Base-by-base conservation (phyloP, 2,329 filamentous ascomycete species). In the Botryosphaeria dothidea region DNA sequence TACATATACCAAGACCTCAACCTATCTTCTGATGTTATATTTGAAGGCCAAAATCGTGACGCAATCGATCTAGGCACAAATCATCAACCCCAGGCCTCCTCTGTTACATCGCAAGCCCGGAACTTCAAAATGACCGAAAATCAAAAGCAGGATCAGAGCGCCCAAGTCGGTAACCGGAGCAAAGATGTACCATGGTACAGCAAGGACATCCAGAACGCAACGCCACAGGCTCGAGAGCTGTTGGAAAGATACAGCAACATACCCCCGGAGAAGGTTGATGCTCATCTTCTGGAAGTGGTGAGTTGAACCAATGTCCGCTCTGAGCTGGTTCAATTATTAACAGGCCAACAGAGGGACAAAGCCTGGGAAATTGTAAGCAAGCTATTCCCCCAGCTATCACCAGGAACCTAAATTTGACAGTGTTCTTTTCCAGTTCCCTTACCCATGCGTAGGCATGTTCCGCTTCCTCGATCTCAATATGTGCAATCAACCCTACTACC, bases 181-280 rank as follows among this genome's bases (percentile, higher is more conserved):
- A 71, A 71, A 29, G 65, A 70, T 15, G 62, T 69, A n/a, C 71
- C 72, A 4, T 78, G 72, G 74, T 76, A 72, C 49, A 67, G 68
- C n/a, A 70, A 70, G n/a, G 69, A 76, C 5, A 43, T 75, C 4
- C 66, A 68, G 17, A 68, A 75, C 13, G 66, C 79, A 2, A 69
- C 70, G 27, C 70, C 73, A 13, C 68, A 67, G 17, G 73, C 76
- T 2, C 68, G 71, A 36, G 69, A 77, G 7, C 66, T 80, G 15
- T 73, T 81, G 17, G 76, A 79, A 64, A 73, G 69, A 8, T 81
- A 80, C 68, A 77, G 75, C 68, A 73, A 74, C 25, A 70, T 81
- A 2, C 71, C 75, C 2, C 48, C 74, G 1, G 72, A 72, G 27
- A 67, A 77, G 15, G 72, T 81, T 8, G 68, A 73, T 11, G n/a